A percentile compares a stretch with the other conserved stretches of the same genome.
phyloP scores from a whole-genome alignment of 1,284 basidiomycete genomes.

The Microbotryum saponariae region DNA sequence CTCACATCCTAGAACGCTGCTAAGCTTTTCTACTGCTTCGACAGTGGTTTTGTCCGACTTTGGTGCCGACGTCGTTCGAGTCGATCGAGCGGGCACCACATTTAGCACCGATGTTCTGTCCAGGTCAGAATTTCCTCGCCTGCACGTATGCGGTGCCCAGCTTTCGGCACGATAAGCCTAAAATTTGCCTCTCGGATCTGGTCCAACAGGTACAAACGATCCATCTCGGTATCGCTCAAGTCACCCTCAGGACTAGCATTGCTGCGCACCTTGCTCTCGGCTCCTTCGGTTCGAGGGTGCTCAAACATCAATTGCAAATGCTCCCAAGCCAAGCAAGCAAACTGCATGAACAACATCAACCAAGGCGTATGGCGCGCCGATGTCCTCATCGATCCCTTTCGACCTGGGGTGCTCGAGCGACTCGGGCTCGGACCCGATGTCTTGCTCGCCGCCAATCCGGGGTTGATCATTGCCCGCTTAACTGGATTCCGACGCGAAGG shows the following conservation, averaged over 20 bases:
- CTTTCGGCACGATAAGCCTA: not conserved
- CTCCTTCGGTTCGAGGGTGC: not conserved
- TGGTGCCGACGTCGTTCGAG: conserved; percentile 66
- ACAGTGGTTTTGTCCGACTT: conserved; percentile 65
- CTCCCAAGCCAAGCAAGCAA: not conserved
- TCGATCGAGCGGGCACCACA: conserved; percentile 52
- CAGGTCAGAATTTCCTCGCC: conserved; percentile 5
- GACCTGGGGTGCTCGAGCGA: conserved; percentile 72
- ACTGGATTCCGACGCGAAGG: conserved; percentile 40
- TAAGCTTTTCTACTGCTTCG: not conserved
- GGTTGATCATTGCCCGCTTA: conserved; percentile 39
- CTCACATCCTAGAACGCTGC: too few species aligned
- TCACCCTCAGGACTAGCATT: conserved; percentile 52
- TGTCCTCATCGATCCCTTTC: conserved; percentile 72
- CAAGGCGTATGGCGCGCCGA: conserved; percentile 48
- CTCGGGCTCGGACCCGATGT: conserved; percentile 67
- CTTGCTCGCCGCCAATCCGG: conserved; percentile 46
- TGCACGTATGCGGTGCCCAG: not conserved
- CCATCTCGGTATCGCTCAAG: conserved; percentile 61
- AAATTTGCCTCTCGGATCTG: conserved; percentile 1
- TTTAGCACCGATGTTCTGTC: conserved; percentile 37
- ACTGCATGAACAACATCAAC: not conserved
- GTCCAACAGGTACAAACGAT: conserved; percentile 64
- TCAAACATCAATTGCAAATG: not conserved
- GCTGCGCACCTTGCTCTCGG: conserved; percentile 54